Base-by-base conservation (phyloP, 1,139 yeast species). In the Saccharomycopsis phalli region DNA sequence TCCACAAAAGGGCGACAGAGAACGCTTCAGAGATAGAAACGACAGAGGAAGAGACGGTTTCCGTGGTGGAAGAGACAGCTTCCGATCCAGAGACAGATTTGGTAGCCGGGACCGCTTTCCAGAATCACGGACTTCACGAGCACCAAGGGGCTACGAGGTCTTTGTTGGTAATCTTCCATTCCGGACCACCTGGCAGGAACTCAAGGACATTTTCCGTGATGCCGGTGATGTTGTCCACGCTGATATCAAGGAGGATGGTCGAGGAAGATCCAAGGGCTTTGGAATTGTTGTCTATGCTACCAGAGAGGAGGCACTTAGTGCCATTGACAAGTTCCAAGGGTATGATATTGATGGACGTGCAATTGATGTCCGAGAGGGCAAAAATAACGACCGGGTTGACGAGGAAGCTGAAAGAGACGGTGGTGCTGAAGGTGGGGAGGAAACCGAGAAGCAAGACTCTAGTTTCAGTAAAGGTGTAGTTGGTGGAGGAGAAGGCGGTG, bases 141-240 rank as follows among this genome's bases (percentile, higher is more conserved):
- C 40, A 36, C 43, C 47, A 32, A 33, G 42, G 17, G 81, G 81
- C 4, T 36, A 68, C 71, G 94, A 86, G 59, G 72, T 84, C 25
- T 86, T 82, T 59, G 76, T 84, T 39, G 84, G 91, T 26, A 84
- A 87, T 58, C 63, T 88, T 49, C 95, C 96, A 20, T 88, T 73
- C 61, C 70, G 82, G 5, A 67, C 75, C 41, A 80, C 74, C 51
- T 84, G 95, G 94, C 91, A 81, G 59, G 80, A 82, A 37, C 66
- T 88, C 53, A 83, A 86, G 56, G 95, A 87, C 55, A 60, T 87
- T 54, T 84, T 87, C 70, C 74, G 84, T 53, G 73, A 71, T 42
- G 78, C 76, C 38, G 95, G 95, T 38, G 73, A 69, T 42, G 83
- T 87, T 25, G 66, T 74, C 27, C 76, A 93, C 49, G 95, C 95